Evolutionary conservation across 176 grass and related monocot genomes (phyloP).

Genomic region (Lolium multiflorum): DNA sequence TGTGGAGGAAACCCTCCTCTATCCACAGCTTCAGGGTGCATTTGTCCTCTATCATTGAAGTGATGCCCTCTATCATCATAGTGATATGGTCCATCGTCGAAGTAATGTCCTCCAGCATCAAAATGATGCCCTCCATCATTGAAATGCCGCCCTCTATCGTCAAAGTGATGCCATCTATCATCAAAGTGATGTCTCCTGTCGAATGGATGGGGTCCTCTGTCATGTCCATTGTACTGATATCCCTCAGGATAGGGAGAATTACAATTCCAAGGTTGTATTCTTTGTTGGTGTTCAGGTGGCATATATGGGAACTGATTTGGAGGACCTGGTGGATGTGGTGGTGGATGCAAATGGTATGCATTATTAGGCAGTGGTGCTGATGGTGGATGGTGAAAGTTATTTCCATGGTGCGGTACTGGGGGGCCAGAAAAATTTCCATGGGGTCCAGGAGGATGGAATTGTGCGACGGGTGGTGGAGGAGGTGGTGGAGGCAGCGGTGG

Average conservation of each 20-base stretch:
- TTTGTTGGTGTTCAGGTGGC: constrained; percentile 63
- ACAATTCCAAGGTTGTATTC: constrained; percentile 61
- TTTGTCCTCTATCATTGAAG: constrained; percentile 61
- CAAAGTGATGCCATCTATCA: constrained; percentile 50
- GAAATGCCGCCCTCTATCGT: constrained; percentile 42
- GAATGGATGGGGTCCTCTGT: constrained; percentile 57
- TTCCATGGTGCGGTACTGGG: constrained; percentile 60
- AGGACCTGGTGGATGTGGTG: constrained; percentile 66
- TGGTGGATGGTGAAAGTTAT: constrained; percentile 68
- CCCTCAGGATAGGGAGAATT: constrained; percentile 56
- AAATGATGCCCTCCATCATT: constrained; percentile 50
- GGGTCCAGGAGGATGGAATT: constrained; percentile 49
- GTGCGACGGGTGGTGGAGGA: constrained; percentile 23
- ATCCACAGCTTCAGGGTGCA: constrained; percentile 65
- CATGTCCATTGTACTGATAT: constrained; percentile 58
- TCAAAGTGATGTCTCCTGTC: constrained; percentile 53
- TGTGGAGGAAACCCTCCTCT: constrained; percentile 57
- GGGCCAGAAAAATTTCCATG: constrained; percentile 50
- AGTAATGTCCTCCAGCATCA: constrained; percentile 45
- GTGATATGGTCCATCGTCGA: constrained; percentile 46
- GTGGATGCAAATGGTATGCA: constrained; percentile 74
- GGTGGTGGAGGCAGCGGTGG: constrained; percentile 50
- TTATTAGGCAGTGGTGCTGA: constrained; percentile 59
- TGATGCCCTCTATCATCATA: constrained; percentile 55
- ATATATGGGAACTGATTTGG: constrained; percentile 75